Conservation (phyloP, 2,329 filamentous ascomycete genomes). For the Pezicula radicicola region DNA sequence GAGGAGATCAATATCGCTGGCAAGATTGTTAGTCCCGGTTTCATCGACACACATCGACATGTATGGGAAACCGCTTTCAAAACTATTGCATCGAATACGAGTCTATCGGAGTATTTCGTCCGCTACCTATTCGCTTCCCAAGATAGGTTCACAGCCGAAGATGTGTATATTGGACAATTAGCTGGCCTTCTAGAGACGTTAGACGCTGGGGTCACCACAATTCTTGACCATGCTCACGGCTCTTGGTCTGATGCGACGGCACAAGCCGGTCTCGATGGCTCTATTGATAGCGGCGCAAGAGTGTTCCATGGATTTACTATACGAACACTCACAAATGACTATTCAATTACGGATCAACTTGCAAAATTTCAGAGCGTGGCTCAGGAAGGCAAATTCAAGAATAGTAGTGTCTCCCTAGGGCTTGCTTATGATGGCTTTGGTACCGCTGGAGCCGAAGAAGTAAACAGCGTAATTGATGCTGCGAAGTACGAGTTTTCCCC, state of each 20-base stretch:
- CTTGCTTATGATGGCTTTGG: too few relatives aligned
- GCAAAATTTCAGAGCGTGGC: too few relatives aligned
- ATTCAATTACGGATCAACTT: too few relatives aligned
- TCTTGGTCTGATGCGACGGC: conserved; percentile 27
- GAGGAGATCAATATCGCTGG: conserved; percentile 31
- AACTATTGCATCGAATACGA: conserved; percentile 32
- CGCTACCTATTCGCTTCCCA: conserved; percentile 24
- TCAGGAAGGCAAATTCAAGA: too few relatives aligned
- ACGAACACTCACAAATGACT: too few relatives aligned
- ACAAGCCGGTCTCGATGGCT: conserved; percentile 42
- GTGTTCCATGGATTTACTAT: conserved; percentile 45
- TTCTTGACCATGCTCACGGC: conserved; percentile 33
- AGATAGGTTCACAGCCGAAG: conserved; percentile 22
- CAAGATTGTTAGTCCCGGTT: conserved; percentile 31
- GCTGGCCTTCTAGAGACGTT: conserved; percentile 34
- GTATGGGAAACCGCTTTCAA: conserved; percentile 30
- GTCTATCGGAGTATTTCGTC: conserved; percentile 38
- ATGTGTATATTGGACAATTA: conserved; percentile 41
- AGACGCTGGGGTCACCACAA: conserved; percentile 37
- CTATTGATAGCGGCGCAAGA: conserved; percentile 44
- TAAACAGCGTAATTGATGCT: too few relatives aligned
- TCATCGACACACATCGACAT: conserved; percentile 32
- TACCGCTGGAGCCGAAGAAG: too few relatives aligned
- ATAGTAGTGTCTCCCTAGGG: too few relatives aligned
- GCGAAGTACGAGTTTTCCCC: too few relatives aligned